These are phyloP conservation scores for Heliamphora exappendiculata DNA, from an alignment of 148 eudicot species.

Conservation along the genomic window DNA sequence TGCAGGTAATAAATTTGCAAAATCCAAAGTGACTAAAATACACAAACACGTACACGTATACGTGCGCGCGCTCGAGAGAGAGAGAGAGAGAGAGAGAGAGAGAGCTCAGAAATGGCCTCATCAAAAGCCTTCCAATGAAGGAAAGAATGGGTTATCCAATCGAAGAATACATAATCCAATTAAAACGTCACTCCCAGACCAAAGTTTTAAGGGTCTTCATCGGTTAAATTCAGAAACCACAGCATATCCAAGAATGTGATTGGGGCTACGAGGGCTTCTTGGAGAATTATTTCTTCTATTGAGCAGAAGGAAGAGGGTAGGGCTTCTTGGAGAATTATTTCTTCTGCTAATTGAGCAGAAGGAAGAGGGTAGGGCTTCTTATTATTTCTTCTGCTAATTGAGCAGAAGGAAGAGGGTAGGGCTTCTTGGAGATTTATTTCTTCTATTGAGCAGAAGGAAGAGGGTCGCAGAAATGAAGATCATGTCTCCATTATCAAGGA, in stretches of 20 bases:
- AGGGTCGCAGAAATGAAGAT: slow-evolving; percentile 71
- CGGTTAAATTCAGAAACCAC: too few relatives aligned
- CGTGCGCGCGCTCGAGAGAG: too few relatives aligned
- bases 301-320: slow-evolving; percentile 31
- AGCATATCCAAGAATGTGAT: slow-evolving; percentile 34
- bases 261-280: slow-evolving; percentile 28
- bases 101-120: too few relatives aligned
- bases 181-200: too few relatives aligned
- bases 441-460: slow-evolving; percentile 84
- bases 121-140: too few relatives aligned
- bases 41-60: too few relatives aligned
- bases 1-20: too few relatives aligned
- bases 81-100: too few relatives aligned
- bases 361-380: slow-evolving; percentile 54
- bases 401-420: slow-evolving; percentile 41
- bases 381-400: slow-evolving; percentile 33
- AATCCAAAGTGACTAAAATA: too few relatives aligned
- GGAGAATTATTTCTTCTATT: slow-evolving; percentile 32
- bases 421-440: slow-evolving; percentile 90
- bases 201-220: too few relatives aligned
- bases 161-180: too few relatives aligned
- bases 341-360: slow-evolving; percentile 85
- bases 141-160: too few relatives aligned
- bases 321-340: slow-evolving; percentile 80
- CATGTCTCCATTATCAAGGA: slow-evolving; percentile 67